These are phyloP conservation scores for Starmerella sirachaensis DNA, from an alignment of 805 yeast genomes.

Conservation along the genomic window DNA sequence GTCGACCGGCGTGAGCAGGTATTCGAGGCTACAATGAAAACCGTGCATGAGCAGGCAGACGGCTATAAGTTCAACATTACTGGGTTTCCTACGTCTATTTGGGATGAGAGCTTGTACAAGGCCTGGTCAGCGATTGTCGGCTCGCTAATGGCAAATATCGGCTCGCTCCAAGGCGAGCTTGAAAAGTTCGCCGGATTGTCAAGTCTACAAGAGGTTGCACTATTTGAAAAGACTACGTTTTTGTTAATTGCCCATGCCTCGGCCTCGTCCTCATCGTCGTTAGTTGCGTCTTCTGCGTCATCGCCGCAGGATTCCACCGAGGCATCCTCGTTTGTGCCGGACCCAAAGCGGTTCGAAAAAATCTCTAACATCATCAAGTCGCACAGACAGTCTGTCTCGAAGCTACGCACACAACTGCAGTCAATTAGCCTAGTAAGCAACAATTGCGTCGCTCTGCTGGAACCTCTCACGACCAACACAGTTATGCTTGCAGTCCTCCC, in stretches of 20 bases:
- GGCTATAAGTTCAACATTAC: conserved; percentile 56
- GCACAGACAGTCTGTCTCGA: conserved; percentile 82
- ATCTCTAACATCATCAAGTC: conserved; percentile 88
- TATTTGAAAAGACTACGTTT: conserved; percentile 90
- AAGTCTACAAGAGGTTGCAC: conserved; percentile 77
- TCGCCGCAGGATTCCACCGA: too few species aligned
- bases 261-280: conserved; percentile 14
- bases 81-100: conserved; percentile 90
- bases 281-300: too few species aligned
- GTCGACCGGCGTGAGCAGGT: conserved; percentile 73
- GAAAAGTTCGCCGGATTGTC: conserved; percentile 58
- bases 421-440: conserved; percentile 56
- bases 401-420: conserved; percentile 72
- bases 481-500: conserved; percentile 36
- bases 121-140: conserved; percentile 98
- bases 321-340: conserved; percentile 33
- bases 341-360: conserved; percentile 88
- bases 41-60: conserved; percentile 59
- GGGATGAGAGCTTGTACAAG: conserved; percentile 92
- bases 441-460: conserved; percentile 32
- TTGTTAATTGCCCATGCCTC: conserved; percentile 51
- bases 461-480: conserved; percentile 34
- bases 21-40: conserved; percentile 72
- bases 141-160: conserved; percentile 85
- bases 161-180: conserved; percentile 62